Percentiles rank a stretch among this genome's conserved stretches.
Conservation (phyloP, 2,329 filamentous ascomycete genomes). For the Paraconiothyrium sp. region DNA sequence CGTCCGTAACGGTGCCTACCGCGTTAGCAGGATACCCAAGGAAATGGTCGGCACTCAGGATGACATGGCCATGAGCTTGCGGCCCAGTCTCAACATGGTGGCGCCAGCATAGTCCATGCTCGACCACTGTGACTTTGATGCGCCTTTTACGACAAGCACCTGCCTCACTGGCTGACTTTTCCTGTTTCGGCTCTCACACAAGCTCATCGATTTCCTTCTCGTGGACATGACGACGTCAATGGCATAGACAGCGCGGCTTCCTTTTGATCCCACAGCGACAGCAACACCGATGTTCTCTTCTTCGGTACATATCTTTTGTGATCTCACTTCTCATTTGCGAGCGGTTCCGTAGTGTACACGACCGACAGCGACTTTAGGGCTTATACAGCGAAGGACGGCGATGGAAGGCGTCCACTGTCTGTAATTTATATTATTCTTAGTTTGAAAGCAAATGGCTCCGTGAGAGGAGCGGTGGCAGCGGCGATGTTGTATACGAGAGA, state of each 20-base stretch:
- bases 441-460: neutral
- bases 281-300: conserved; percentile 20
- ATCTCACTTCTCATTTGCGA: conserved; percentile 16
- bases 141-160: conserved; percentile 36
- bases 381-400: conserved; percentile 23
- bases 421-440: conserved; percentile 35
- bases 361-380: conserved; percentile 21
- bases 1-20: conserved; percentile 83
- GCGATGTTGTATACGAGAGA: conserved; percentile 10
- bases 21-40: conserved; percentile 83
- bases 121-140: conserved; percentile 20
- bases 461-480: conserved; percentile 2
- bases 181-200: conserved; percentile 29
- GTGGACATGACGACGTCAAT: conserved; percentile 42
- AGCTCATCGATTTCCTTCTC: conserved; percentile 32
- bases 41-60: conserved; percentile 82
- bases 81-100: conserved; percentile 65
- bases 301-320: conserved; percentile 20
- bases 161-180: conserved; percentile 46
- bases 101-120: conserved; percentile 32
- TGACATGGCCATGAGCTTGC: conserved; percentile 68
- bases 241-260: conserved; percentile 41
- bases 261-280: conserved; percentile 20
- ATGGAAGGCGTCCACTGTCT: conserved; percentile 29
- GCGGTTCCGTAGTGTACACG: conserved; percentile 22